These are phyloP conservation scores for Psilocybe cyanescens DNA, from an alignment of 768 basidiomycete species.

Conservation along the genomic window DNA sequence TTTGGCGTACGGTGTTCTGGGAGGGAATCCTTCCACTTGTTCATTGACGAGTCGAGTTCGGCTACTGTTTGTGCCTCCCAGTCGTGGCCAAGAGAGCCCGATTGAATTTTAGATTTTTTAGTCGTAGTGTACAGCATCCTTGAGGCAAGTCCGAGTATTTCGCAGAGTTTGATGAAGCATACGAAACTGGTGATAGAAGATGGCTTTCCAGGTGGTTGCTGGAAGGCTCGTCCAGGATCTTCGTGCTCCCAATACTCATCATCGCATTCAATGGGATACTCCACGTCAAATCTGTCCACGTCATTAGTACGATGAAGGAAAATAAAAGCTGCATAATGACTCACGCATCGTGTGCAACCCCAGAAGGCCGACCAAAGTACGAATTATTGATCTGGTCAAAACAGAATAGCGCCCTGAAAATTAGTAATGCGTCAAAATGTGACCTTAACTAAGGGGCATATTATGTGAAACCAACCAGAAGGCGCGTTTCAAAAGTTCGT, in stretches of 20 bases:
- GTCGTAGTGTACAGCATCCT: slow-evolving; percentile 54
- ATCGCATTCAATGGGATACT: slow-evolving; percentile 63
- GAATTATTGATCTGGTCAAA: slow-evolving; percentile 41
- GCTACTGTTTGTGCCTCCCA: slow-evolving; percentile 60
- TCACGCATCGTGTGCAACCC: slow-evolving; percentile 74
- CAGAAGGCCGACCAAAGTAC: slow-evolving; percentile 66
- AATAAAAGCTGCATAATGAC: slow-evolving; percentile 21
- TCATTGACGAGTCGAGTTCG: slow-evolving; percentile 62
- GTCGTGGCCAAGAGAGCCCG: slow-evolving; percentile 52
- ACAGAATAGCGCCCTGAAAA: slow-evolving; percentile 31
- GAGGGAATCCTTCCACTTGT: slow-evolving; percentile 63
- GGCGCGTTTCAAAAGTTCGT: slow-evolving; percentile 64
- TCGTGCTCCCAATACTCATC: slow-evolving; percentile 49
- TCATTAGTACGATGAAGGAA: neutral
- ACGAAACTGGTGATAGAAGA: slow-evolving; percentile 57
- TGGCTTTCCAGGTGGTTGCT: slow-evolving; percentile 67
- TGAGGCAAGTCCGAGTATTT: slow-evolving; percentile 63
- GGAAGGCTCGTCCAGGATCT: slow-evolving; percentile 52
- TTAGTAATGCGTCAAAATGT: neutral
- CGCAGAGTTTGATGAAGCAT: slow-evolving; percentile 54
- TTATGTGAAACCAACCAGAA: slow-evolving; percentile 44
- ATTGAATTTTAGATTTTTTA: slow-evolving; percentile 41
- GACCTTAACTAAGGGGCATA: neutral
- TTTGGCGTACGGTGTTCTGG: slow-evolving; percentile 46
- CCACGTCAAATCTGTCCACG: slow-evolving; percentile 59